These are phyloP conservation scores for Lasiosphaeria ovina DNA, from an alignment of 495 filamentous ascomycete genomes.

Conservation along the genomic window DNA sequence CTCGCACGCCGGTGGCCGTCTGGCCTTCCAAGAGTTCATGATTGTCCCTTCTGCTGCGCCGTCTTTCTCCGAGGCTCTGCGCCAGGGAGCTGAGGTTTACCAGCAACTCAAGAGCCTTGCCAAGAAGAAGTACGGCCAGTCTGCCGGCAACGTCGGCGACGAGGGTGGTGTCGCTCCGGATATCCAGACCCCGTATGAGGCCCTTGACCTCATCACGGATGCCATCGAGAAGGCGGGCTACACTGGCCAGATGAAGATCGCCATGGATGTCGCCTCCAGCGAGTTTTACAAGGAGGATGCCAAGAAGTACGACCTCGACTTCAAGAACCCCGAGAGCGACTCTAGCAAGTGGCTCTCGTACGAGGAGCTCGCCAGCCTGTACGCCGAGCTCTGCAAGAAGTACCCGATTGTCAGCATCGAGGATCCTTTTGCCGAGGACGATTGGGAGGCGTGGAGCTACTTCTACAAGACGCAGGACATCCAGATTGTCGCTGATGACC, in stretches of 20 bases:
- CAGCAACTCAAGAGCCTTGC: constrained; percentile 94
- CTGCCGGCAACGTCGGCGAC: constrained; percentile 97
- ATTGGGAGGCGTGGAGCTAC: constrained; percentile 99
- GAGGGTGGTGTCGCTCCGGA: constrained; percentile 99
- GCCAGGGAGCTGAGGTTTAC: constrained; percentile 95
- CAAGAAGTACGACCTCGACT: constrained; percentile 99
- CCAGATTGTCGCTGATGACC: constrained; percentile 93
- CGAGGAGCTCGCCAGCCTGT: constrained; percentile 93
- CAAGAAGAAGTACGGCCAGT: constrained; percentile 99
- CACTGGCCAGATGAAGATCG: constrained; percentile 91
- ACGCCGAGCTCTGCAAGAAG: constrained; percentile 82
- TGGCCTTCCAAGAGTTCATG: constrained; percentile 99
- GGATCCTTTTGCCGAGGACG: constrained; percentile 69
- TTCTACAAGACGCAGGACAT: constrained; percentile 99
- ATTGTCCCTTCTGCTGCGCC: constrained; percentile 85
- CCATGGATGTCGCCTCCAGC: constrained; percentile 98
- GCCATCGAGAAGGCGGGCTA: constrained; percentile 95
- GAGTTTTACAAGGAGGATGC: constrained; percentile 98
- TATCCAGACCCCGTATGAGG: constrained; percentile 95
- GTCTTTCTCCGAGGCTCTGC: constrained; percentile 91
- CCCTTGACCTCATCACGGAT: constrained; percentile 92
- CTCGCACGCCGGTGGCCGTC: constrained; percentile 95
- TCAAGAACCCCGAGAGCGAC: constrained; percentile 98
- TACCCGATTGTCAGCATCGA: constrained; percentile 92
- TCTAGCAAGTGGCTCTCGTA: constrained; percentile 96